phyloP scores from a whole-genome alignment of 768 basidiomycete genomes.

The Cystobasidium onofrii region DNA sequence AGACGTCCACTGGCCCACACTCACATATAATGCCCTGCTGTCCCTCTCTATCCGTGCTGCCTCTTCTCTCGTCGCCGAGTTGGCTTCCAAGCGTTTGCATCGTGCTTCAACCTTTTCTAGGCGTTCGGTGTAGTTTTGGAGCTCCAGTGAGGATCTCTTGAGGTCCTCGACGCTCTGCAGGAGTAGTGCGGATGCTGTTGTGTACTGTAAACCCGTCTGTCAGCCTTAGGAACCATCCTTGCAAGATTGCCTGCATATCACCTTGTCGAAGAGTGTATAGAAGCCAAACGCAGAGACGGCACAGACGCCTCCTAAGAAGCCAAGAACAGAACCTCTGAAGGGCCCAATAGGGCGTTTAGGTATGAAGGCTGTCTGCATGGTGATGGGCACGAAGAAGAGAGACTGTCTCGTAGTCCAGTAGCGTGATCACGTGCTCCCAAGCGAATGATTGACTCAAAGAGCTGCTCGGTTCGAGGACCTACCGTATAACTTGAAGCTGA shows the following conservation, averaged over 20 bases:
- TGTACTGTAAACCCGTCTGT: constrained; percentile 1
- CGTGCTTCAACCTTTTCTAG: constrained; percentile 12
- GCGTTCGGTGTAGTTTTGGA: constrained; percentile 9
- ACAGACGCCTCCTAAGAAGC: constrained; percentile 16
- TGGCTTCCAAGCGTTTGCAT: constrained; percentile 7
- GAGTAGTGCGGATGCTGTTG: constrained; percentile 9
- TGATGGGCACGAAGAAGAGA: neutral
- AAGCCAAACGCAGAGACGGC: constrained; percentile 24
- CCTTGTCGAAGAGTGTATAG: constrained; percentile 31
- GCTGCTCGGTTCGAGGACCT: too few species aligned
- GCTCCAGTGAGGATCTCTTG: neutral
- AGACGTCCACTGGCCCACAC: neutral
- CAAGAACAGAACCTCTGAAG: constrained; percentile 19
- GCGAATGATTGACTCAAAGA: too few species aligned
- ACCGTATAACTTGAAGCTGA: too few species aligned
- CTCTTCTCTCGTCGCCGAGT: neutral
- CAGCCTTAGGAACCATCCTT: neutral
- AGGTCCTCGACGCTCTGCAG: constrained; percentile 25
- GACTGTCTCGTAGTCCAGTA: too few species aligned
- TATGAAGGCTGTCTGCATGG: constrained; percentile 14
- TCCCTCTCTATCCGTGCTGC: neutral
- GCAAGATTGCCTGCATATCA: neutral
- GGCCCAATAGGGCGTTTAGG: constrained; percentile 21
- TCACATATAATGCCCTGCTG: constrained; percentile 13
- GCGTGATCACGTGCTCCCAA: neutral